Conservation (phyloP, 208 protist genomes). For the Trichomonas gallinae region DNA sequence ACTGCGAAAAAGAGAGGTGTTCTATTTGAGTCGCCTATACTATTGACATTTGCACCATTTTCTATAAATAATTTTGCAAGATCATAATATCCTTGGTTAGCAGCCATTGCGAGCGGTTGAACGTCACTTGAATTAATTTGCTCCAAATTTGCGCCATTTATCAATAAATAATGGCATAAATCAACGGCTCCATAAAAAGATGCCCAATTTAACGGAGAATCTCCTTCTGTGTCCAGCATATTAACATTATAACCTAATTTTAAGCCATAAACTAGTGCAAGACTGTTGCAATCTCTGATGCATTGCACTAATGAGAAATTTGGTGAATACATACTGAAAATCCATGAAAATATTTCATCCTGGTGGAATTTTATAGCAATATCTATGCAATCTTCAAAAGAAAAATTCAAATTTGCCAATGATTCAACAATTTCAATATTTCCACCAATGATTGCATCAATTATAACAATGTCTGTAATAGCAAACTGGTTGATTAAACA, state of each 20-base stretch:
- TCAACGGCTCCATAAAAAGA: neutral
- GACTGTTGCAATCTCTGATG: neutral
- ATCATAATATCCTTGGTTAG: neutral
- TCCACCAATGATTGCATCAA: neutral
- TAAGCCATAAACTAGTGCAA: neutral
- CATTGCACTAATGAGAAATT: neutral
- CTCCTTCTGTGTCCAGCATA: neutral
- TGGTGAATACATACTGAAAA: neutral
- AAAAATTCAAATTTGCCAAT: neutral
- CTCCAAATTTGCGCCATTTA: neutral
- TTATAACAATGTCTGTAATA: neutral
- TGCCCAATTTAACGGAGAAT: neutral
- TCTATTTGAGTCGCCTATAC: neutral
- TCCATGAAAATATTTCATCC: neutral
- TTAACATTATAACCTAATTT: neutral
- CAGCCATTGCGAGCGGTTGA: neutral
- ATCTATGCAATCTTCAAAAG: neutral
- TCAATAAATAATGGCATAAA: neutral
- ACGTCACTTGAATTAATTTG: neutral
- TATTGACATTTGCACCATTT: neutral
- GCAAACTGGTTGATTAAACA: neutral
- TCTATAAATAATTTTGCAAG: neutral
- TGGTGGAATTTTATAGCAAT: neutral
- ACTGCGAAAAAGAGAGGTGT: neutral
- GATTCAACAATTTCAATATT: neutral